Conservation (phyloP, 192 early-diverging fungal genomes). For the Coemansia biformis region DNA sequence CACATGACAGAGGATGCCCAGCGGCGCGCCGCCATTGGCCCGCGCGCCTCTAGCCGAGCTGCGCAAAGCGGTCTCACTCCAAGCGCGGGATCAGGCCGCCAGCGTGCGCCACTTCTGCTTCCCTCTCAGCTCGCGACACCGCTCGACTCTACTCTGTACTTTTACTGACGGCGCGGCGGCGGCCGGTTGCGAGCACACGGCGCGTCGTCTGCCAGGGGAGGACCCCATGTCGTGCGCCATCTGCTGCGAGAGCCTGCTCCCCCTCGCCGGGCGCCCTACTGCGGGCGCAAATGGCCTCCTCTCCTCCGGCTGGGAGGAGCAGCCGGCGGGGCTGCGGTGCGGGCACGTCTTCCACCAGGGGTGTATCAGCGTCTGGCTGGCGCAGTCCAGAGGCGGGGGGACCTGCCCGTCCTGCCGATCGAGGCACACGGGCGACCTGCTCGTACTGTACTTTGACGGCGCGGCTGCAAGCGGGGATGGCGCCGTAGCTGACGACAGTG, state of each 20-base stretch:
- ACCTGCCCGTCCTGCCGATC: conserved; percentile 42
- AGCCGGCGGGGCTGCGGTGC: conserved; percentile 28
- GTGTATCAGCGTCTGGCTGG: conserved; percentile 41
- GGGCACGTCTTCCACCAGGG: conserved; percentile 46
- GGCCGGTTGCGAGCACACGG: too few relatives aligned
- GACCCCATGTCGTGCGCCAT: conserved; percentile 48
- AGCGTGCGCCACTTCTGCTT: too few relatives aligned
- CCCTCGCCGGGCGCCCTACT: too few relatives aligned
- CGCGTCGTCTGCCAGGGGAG: too few relatives aligned
- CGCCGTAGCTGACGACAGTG: background rate
- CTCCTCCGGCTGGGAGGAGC: conserved; percentile 14
- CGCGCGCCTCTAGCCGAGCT: too few relatives aligned
- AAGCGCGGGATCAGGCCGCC: too few relatives aligned
- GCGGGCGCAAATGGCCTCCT: background rate
- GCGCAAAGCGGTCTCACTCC: too few relatives aligned
- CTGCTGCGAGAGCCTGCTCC: conserved; percentile 36
- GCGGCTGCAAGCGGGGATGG: background rate
- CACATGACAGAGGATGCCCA: too few relatives aligned
- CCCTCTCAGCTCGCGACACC: too few relatives aligned
- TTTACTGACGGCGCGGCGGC: too few relatives aligned
- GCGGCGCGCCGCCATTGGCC: too few relatives aligned
- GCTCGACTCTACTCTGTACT: too few relatives aligned
- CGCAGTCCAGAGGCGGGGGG: conserved; percentile 7
- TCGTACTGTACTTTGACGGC: conserved; percentile 17
- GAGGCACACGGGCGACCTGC: conserved; percentile 18